Evolutionary conservation across 352 stramenopile species (phyloP).

Genomic region (Globisporangium polare): DNA sequence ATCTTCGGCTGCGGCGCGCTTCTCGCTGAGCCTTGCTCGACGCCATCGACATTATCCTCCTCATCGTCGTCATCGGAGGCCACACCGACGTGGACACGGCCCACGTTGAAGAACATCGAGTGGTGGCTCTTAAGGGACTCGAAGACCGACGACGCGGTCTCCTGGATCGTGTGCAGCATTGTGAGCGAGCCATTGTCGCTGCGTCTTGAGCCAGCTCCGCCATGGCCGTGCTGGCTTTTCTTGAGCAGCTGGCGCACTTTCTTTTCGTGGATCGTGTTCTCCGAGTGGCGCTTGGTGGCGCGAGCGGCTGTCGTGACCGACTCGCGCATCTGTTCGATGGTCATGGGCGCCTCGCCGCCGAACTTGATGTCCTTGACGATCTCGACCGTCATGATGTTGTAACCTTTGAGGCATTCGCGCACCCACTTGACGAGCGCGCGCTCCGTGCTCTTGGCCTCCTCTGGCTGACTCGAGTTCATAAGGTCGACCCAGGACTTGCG

Average conservation of each 20-base stretch:
- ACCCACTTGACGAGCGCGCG: constrained; percentile 46
- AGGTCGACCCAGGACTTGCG: constrained; percentile 46
- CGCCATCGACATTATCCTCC: neutral
- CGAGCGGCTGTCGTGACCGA: neutral
- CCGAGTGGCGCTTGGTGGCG: constrained; percentile 17
- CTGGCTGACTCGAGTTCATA: constrained; percentile 34
- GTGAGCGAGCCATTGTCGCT: neutral
- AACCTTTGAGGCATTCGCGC: constrained; percentile 54
- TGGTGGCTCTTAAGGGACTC: neutral
- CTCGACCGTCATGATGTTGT: constrained; percentile 70
- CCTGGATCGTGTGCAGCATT: neutral
- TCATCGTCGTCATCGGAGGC: neutral
- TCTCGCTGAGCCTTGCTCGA: neutral
- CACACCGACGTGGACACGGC: constrained; percentile 9
- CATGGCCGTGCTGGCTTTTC: constrained; percentile 21
- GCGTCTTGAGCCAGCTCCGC: neutral
- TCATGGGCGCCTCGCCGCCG: constrained; percentile 24
- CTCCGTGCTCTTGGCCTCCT: constrained; percentile 40
- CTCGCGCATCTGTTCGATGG: constrained; percentile 35
- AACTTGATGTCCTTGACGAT: constrained; percentile 70
- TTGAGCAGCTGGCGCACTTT: constrained; percentile 35
- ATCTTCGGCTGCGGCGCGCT: neutral
- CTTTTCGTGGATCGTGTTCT: constrained; percentile 31
- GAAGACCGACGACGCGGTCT: neutral
- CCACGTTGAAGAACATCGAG: constrained; percentile 7